Base-by-base conservation (phyloP, 1,284 basidiomycete genomes). In the Volvariella surrecta region DNA sequence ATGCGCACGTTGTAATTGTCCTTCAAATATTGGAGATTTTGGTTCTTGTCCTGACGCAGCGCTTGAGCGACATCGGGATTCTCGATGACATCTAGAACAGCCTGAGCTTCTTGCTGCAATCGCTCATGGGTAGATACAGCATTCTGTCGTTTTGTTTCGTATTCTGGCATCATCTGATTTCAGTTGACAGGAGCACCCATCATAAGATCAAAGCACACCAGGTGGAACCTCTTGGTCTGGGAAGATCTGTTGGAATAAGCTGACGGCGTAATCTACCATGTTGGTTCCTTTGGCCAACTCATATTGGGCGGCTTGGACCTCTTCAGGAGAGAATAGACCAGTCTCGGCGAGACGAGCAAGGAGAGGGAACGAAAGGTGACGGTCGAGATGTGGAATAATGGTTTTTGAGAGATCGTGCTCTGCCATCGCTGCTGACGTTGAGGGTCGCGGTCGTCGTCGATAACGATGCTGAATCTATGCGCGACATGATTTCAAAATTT, bases 271-370 rank as follows among this genome's bases (percentile, higher is more conserved):
- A 64, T 93, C 90, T 48, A 94, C 83, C 91, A 96, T 94, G 65
- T 96, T 95, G 41, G 93, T 99, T 52, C 86, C 89, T 62, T 91
- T 95, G 46, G 92, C 90, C 45, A 98, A 83, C 59, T 98, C 94
- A 87, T 97, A 96, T 65, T 93, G 91, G 17, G 91, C 91, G 42
- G 80, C 71, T 47, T 80, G 77, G 45, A 95, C 79, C 52, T 95
- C 80, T 44, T 83, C 71, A 28, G 74, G 71, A 1, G 85, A 73
- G 61, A 92, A 94, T 32, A 85, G 66, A 31, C 78, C 76, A 10
- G 73, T 76, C 55, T 88, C 79, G 24, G 73, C 73, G 44, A 98
- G 81, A 67, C 96, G 91, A 22, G 85, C 81, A 50, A 99, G 84
- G 16, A 97, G 71, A 38, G 95, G 92, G 55, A 97, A 86, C 38